Percentiles rank a stretch among this genome's conserved stretches.
These are phyloP conservation scores for Ballota nigra DNA, from an alignment of 257 asterid species.

Conservation along the genomic window DNA sequence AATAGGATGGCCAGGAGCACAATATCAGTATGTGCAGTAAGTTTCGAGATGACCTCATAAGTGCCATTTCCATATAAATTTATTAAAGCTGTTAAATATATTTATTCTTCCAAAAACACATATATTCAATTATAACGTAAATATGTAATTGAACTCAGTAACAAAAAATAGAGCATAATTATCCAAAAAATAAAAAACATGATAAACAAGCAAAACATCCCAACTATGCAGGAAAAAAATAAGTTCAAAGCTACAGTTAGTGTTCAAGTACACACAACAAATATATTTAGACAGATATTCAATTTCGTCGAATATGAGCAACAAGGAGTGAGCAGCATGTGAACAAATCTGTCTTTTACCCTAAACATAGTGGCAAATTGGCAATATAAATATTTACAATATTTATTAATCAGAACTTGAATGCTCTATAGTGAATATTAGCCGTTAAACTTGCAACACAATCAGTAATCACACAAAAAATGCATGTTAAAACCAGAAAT, in stretches of 20 bases:
- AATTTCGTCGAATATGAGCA: neutral
- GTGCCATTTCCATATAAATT: neutral
- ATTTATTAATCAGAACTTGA: neutral
- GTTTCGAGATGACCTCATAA: neutral
- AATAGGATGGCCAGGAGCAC: neutral
- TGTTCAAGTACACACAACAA: neutral
- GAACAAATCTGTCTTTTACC: neutral
- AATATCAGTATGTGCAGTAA: neutral
- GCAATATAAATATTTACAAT: no score
- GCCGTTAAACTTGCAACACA: neutral
- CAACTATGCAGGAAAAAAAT: neutral
- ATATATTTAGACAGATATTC: neutral
- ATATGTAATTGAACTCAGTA: neutral
- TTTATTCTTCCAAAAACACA: neutral
- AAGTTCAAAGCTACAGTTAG: neutral
- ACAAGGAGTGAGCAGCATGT: neutral
- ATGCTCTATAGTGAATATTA: neutral
- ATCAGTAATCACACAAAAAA: neutral
- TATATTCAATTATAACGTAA: neutral
- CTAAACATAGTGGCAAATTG: neutral
- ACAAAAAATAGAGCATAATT: neutral
- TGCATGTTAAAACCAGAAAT: neutral
- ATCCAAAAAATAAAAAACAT: neutral
- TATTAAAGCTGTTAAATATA: neutral
- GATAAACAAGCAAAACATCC: neutral